These are phyloP conservation scores for Dispira parvispora DNA, from an alignment of 192 early-diverging fungal species.

Conservation along the genomic window DNA sequence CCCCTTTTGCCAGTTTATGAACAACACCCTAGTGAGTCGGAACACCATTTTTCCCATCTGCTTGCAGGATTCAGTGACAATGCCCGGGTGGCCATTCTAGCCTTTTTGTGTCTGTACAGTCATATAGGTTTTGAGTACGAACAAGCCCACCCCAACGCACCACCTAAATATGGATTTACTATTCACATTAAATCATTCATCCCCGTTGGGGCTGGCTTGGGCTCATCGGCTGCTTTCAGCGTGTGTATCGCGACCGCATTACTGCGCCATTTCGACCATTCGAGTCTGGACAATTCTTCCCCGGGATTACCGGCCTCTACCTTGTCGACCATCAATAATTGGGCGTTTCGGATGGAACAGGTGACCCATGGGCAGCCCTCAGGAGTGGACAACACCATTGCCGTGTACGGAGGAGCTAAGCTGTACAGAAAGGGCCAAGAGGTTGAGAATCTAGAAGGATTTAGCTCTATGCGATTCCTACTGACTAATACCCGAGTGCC, in stretches of 20 bases:
- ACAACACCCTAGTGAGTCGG: constrained; percentile 12
- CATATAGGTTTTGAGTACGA: constrained; percentile 16
- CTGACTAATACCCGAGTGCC: constrained; percentile 83
- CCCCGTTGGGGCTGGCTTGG: constrained; percentile 87
- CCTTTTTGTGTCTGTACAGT: constrained; percentile 49
- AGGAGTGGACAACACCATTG: constrained; percentile 86
- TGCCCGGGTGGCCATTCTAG: constrained; percentile 32
- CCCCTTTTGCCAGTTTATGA: constrained; percentile 7
- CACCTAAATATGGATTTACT: constrained; percentile 27
- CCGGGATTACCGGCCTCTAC: constrained; percentile 13
- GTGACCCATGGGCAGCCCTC: constrained; percentile 91
- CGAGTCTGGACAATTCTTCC: constrained; percentile 10
- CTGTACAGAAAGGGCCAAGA: constrained; percentile 42
- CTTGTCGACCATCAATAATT: constrained; percentile 55
- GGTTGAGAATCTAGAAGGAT: constrained; percentile 30
- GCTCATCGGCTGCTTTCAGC: constrained; percentile 86
- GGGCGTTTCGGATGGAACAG: constrained; percentile 84
- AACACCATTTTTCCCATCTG: background rate
- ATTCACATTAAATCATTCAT: constrained; percentile 53
- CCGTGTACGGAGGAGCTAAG: constrained; percentile 74
- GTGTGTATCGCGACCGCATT: constrained; percentile 65
- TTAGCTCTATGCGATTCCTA: constrained; percentile 51
- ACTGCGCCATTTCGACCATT: constrained; percentile 33
- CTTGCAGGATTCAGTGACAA: constrained; percentile 13
- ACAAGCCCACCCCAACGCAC: background rate